Base-by-base conservation (phyloP, 2,329 filamentous ascomycete species). In the Cucurbitaria berberidis region DNA sequence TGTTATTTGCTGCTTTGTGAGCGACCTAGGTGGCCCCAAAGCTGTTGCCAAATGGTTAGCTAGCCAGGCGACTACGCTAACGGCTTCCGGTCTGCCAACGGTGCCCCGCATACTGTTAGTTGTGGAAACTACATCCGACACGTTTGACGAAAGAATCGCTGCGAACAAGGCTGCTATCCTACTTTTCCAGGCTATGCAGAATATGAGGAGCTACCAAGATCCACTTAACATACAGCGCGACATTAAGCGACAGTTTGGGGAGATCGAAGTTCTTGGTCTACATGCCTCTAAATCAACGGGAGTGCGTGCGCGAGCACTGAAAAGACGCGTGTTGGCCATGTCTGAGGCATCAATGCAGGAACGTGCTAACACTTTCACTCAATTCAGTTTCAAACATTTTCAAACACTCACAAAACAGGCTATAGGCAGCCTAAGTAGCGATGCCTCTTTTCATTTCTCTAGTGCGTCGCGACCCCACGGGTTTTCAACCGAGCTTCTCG, bases 61-160 rank as follows among this genome's bases (percentile, higher is more conserved):
- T 38, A 13, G 44, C 4, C 16, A 29, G 8, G n/a, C n/a, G n/a
- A 15, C 18, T 11, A 30, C 16, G 8, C 32, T 30, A 8, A 13
- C 22, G 6, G 47, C 22, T 30, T 11, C 3, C 2, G 30, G 44
- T 22, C 26, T 44, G 24, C 47, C 3, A 10, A 43, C 22, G n/a
- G 16, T 44, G 18, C 66, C 63, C n/a, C 35, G 47, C 27, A 55
- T 65, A 10, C 48, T 70, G 2, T 47, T 70, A 24, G 58, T 69
- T 9, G 39, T 68, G 2, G 59, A 69, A n/a, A 68, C 59, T 18
- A 49, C 34, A 5, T 54, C 59, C 9, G 40, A 51, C 16, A 36
- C 41, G 13, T 69, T 68, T 36, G 57, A 69, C 34, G 34, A 38
- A 15, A 42, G 24, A 3, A 51, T 65, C 34, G 35, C 19, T 9